phyloP scores from a whole-genome alignment of 108 stramenopile genomes.

The Seminavis robusta region DNA sequence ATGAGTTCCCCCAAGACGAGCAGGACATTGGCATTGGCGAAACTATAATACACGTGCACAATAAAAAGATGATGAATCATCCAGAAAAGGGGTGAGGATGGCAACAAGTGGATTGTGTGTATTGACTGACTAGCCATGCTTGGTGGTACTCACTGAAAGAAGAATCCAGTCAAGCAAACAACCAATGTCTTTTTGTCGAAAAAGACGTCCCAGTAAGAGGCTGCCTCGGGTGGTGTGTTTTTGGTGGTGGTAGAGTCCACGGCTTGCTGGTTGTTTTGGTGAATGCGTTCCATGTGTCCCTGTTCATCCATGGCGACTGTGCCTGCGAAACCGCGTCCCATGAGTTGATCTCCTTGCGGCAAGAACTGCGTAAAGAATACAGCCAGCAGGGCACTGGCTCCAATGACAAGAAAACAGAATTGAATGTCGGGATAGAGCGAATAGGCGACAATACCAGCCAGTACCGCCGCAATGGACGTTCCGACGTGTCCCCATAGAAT shows the following conservation, averaged over 20 bases:
- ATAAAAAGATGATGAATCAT: not conserved
- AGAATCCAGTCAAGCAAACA: slow-evolving; percentile 81
- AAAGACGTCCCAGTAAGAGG: slow-evolving; percentile 68
- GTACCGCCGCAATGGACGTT: slow-evolving; percentile 58
- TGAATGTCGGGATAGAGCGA: slow-evolving; percentile 73
- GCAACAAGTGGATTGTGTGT: not conserved
- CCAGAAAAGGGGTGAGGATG: not conserved
- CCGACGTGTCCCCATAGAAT: slow-evolving; percentile 85
- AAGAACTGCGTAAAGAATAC: slow-evolving; percentile 60
- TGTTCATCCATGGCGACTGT: slow-evolving; percentile 42
- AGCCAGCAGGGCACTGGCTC: slow-evolving; percentile 60
- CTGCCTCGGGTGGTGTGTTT: slow-evolving; percentile 27
- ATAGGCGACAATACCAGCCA: slow-evolving; percentile 70
- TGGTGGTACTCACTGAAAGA: slow-evolving; percentile 55
- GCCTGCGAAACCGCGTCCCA: slow-evolving; percentile 74
- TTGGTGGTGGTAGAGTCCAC: not conserved
- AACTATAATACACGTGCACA: slow-evolving; percentile 16
- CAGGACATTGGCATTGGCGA: slow-evolving; percentile 87
- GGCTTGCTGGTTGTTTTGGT: not conserved
- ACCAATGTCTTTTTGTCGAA: slow-evolving; percentile 61
- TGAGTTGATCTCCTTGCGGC: slow-evolving; percentile 63
- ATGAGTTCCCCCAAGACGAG: slow-evolving; percentile 85
- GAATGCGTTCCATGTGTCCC: slow-evolving; percentile 36
- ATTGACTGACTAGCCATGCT: not conserved
- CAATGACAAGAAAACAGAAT: slow-evolving; percentile 83